phyloP scores from a whole-genome alignment of 768 basidiomycete genomes.

The Suillus weaverae region DNA sequence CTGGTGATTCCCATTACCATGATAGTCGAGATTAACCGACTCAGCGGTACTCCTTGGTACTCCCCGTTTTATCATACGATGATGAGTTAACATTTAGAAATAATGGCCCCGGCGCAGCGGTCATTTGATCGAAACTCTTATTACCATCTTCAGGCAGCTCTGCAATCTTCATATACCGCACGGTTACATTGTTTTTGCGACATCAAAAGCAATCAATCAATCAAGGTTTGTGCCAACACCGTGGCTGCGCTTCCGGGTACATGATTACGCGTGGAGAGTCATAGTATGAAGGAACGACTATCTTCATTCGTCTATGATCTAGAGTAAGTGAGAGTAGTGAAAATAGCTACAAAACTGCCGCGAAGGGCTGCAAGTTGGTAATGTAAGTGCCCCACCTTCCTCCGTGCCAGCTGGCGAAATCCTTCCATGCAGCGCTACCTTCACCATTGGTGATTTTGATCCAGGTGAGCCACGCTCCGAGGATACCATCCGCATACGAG shows the following conservation, averaged over 20 bases:
- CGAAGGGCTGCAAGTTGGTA: conserved; percentile 33
- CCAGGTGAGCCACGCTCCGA: conserved; percentile 39
- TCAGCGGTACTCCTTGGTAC: not conserved
- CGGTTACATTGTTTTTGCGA: not conserved
- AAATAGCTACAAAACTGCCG: conserved; percentile 13
- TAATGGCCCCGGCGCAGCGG: not conserved
- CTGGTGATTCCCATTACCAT: not conserved
- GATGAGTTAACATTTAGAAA: not conserved
- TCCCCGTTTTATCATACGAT: not conserved
- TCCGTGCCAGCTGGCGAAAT: conserved; percentile 35
- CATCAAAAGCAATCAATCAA: not conserved
- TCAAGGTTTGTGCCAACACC: not conserved
- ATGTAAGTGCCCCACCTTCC: conserved; percentile 40
- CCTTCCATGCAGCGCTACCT: conserved; percentile 33
- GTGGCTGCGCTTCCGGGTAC: not conserved
- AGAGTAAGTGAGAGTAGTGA: not conserved
- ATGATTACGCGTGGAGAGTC: not conserved
- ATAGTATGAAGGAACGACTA: not conserved
- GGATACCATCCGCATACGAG: conserved; percentile 37
- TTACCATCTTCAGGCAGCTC: not conserved
- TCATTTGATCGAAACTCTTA: not conserved
- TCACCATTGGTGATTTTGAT: conserved; percentile 27
- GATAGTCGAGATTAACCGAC: not conserved
- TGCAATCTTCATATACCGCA: not conserved
- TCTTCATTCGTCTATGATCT: not conserved